A percentile compares a stretch with the other conserved stretches of the same genome.
These are phyloP conservation scores for Dissophora globulifera DNA, from an alignment of 192 early-diverging fungal genomes.

Conservation along the genomic window DNA sequence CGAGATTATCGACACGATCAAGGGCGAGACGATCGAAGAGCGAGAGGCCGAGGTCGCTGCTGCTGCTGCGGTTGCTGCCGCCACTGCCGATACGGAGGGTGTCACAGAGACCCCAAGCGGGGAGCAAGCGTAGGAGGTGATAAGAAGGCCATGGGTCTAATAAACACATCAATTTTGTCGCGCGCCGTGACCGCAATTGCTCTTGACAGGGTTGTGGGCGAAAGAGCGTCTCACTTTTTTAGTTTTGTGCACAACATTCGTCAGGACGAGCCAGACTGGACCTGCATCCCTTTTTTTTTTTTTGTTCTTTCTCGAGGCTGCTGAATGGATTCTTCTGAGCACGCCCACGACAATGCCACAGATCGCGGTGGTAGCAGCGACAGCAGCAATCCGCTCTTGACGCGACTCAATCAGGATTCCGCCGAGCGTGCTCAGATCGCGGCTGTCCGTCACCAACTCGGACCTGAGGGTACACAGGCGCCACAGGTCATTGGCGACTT, in stretches of 20 bases:
- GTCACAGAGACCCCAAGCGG: not conserved
- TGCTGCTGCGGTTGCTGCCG: slow-evolving; percentile 24
- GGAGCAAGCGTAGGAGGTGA: not conserved
- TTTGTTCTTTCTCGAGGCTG: not conserved
- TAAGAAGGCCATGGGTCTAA: no score
- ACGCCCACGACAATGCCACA: not conserved
- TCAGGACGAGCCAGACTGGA: not conserved
- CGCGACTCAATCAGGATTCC: slow-evolving; percentile 31
- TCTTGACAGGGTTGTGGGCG: no score
- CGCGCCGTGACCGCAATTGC: no score
- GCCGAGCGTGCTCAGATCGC: slow-evolving; percentile 28
- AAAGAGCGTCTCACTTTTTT: no score
- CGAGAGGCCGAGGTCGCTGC: slow-evolving; percentile 47
- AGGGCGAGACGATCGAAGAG: slow-evolving; percentile 53
- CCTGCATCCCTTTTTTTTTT: not conserved
- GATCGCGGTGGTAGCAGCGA: slow-evolving; percentile 1
- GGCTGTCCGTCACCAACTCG: slow-evolving; percentile 16
- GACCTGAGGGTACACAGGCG: slow-evolving; percentile 14
- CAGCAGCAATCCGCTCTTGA: slow-evolving; percentile 18
- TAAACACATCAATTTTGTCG: no score
- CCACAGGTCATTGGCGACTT: slow-evolving; percentile 35
- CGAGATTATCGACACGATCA: slow-evolving; percentile 55
- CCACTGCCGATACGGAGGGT: not conserved
- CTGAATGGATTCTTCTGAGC: slow-evolving; percentile 24
- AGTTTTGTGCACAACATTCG: no score